Evolutionary conservation across 2,329 filamentous ascomycete species (phyloP).

Genomic region (Aspergillus sp.): DNA sequence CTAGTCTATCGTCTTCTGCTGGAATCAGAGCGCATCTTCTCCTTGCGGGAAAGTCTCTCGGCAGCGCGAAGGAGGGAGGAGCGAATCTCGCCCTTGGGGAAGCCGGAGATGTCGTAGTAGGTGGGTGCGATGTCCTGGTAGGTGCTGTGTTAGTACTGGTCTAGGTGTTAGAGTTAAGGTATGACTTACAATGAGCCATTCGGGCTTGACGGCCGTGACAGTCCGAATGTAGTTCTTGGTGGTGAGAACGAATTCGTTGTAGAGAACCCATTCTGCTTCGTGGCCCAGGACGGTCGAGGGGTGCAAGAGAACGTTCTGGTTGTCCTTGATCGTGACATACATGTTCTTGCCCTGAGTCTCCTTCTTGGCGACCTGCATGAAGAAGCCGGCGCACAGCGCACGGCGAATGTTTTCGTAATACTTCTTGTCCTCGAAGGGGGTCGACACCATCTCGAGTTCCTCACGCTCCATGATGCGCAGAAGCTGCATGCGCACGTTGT

Average conservation of each 20-base stretch:
- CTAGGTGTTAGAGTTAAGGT: conserved; percentile 6
- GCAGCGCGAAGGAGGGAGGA: conserved; percentile 58
- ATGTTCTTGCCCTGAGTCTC: conserved; percentile 78
- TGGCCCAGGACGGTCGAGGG: conserved; percentile 86
- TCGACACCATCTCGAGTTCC: conserved; percentile 81
- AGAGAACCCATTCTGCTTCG: conserved; percentile 94
- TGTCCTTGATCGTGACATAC: conserved; percentile 94
- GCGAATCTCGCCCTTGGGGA: conserved; percentile 84
- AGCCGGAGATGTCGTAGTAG: conserved; percentile 85
- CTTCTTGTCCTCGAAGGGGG: conserved; percentile 89
- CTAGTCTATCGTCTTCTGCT: conserved; percentile 34
- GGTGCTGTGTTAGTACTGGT: conserved; percentile 42
- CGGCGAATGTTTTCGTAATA: conserved; percentile 98
- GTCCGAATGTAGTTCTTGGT: conserved; percentile 98
- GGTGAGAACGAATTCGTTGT: conserved; percentile 97
- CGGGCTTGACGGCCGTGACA: conserved; percentile 85
- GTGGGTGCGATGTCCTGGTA: conserved; percentile 82
- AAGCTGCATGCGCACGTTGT: conserved; percentile 89
- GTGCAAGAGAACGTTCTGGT: conserved; percentile 89
- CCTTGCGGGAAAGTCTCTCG: conserved; percentile 58
- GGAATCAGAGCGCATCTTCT: conserved; percentile 48
- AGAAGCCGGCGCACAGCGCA: conserved; percentile 90
- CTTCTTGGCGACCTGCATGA: conserved; percentile 98
- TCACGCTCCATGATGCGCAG: conserved; percentile 96
- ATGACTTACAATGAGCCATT: conserved; percentile 81